Conservation (phyloP, 768 basidiomycete species). For the Russula vinacea region DNA sequence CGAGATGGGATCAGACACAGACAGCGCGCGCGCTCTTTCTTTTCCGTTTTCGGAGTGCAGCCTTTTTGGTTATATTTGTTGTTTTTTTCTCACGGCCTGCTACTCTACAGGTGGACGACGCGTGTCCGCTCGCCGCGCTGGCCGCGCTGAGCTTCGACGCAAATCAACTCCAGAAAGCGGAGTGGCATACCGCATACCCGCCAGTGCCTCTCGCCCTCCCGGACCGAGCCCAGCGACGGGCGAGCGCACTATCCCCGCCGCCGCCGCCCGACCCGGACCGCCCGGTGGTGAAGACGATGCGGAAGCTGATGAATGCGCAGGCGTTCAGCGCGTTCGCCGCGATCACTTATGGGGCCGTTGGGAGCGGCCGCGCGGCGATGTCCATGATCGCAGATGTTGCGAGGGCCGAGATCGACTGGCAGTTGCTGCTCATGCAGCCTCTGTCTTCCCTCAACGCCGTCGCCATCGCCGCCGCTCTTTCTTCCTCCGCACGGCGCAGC, state of each 20-base stretch:
- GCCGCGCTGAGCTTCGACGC: slow-evolving; percentile 24
- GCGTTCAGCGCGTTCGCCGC: slow-evolving; percentile 14
- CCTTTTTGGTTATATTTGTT: neutral
- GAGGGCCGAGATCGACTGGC: slow-evolving; percentile 22
- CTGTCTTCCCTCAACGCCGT: neutral
- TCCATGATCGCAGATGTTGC: slow-evolving; percentile 4
- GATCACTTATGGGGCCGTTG: slow-evolving; percentile 5
- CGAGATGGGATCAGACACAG: neutral
- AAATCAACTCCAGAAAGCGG: slow-evolving; percentile 16
- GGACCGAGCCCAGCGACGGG: slow-evolving; percentile 1
- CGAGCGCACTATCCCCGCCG: slow-evolving; percentile 2
- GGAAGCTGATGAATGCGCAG: neutral
- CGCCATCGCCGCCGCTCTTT: neutral
- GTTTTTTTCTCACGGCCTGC: neutral
- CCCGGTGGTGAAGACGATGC: neutral
- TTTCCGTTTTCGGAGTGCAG: neutral
- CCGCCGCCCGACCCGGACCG: neutral
- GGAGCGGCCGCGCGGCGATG: slow-evolving; percentile 11
- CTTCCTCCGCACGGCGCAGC: neutral
- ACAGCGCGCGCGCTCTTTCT: neutral
- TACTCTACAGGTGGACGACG: slow-evolving; percentile 26
- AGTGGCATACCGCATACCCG: slow-evolving; percentile 16
- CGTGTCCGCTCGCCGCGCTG: slow-evolving; percentile 22
- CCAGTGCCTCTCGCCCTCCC: neutral
- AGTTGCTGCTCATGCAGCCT: slow-evolving; percentile 9